A percentile compares a stretch with the other conserved stretches of the same genome.
Conservation (phyloP, 148 eudicot genomes). For the Cornus controversa region DNA sequence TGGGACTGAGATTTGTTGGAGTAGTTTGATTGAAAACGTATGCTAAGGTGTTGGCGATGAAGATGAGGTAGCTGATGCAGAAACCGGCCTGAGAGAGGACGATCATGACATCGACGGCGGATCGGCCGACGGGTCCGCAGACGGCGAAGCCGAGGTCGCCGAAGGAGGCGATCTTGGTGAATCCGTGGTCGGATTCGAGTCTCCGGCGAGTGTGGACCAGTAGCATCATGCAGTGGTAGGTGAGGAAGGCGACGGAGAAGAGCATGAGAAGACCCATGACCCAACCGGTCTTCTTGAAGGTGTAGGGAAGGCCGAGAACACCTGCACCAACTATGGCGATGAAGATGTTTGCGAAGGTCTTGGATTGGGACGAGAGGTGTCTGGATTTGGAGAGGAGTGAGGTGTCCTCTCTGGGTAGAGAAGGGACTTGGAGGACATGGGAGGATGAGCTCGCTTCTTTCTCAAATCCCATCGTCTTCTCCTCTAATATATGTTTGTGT, state of each 20-base stretch:
- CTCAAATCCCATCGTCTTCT: constrained; percentile 30
- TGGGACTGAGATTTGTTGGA: not conserved
- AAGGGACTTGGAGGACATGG: constrained; percentile 20
- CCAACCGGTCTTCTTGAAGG: constrained; percentile 62
- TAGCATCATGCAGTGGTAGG: constrained; percentile 44
- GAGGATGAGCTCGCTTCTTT: constrained; percentile 50
- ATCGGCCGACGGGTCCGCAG: constrained; percentile 40
- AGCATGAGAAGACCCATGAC: constrained; percentile 42
- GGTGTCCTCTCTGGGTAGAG: constrained; percentile 42
- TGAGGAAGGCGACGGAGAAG: constrained; percentile 33
- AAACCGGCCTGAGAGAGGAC: constrained; percentile 54
- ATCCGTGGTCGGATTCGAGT: constrained; percentile 37
- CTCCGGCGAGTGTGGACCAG: constrained; percentile 37
- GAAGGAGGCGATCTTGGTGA: constrained; percentile 45
- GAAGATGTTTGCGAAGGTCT: constrained; percentile 64
- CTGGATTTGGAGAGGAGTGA: constrained; percentile 31
- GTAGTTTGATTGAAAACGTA: constrained; percentile 23
- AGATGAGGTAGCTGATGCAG: constrained; percentile 49
- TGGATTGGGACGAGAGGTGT: constrained; percentile 42
- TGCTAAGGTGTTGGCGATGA: constrained; percentile 41
- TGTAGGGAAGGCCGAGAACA: constrained; percentile 64
- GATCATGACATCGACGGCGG: constrained; percentile 48
- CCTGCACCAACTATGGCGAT: constrained; percentile 65
- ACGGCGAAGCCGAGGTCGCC: constrained; percentile 52
- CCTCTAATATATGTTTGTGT: too few species aligned